Percentiles rank a stretch among this genome's conserved stretches.
Conservation (phyloP, 2,329 filamentous ascomycete species). For the Cercospora sp. region DNA sequence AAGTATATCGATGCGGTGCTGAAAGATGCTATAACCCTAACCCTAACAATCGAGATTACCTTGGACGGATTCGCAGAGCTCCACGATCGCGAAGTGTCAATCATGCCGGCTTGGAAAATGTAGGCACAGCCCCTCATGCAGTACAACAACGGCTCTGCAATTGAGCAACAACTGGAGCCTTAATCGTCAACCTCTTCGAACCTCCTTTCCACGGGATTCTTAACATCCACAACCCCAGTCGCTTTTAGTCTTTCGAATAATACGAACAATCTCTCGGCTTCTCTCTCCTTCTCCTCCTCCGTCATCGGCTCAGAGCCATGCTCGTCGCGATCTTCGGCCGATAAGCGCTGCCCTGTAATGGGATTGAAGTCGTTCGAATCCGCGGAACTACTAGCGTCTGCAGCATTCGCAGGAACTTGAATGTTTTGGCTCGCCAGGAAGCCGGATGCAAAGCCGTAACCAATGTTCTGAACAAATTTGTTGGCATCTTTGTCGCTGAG, state of each 20-base stretch:
- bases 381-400: conserved; percentile 54
- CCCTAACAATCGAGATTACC: background rate
- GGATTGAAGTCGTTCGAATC: conserved; percentile 63
- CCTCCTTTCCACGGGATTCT: conserved; percentile 76
- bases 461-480: conserved; percentile 85
- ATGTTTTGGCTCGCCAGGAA: conserved; percentile 86
- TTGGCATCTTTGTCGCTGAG: conserved; percentile 78
- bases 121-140: background rate
- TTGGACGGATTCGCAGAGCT: background rate
- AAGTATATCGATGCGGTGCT: background rate
- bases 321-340: conserved; percentile 52
- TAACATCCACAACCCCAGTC: conserved; percentile 73
- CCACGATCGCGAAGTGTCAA: background rate
- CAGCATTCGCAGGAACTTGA: conserved; percentile 67
- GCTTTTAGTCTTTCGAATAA: conserved; percentile 79
- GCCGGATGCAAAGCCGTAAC: conserved; percentile 90
- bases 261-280: conserved; percentile 86
- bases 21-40: background rate
- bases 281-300: conserved; percentile 84
- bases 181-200: conserved; percentile 62
- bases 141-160: background rate
- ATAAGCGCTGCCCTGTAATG: conserved; percentile 74
- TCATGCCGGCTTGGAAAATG: background rate
- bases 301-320: conserved; percentile 73
- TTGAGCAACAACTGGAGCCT: background rate